Evolutionary conservation across 2,329 filamentous ascomycete species (phyloP).

Genomic region (Exserohilum turcica): DNA sequence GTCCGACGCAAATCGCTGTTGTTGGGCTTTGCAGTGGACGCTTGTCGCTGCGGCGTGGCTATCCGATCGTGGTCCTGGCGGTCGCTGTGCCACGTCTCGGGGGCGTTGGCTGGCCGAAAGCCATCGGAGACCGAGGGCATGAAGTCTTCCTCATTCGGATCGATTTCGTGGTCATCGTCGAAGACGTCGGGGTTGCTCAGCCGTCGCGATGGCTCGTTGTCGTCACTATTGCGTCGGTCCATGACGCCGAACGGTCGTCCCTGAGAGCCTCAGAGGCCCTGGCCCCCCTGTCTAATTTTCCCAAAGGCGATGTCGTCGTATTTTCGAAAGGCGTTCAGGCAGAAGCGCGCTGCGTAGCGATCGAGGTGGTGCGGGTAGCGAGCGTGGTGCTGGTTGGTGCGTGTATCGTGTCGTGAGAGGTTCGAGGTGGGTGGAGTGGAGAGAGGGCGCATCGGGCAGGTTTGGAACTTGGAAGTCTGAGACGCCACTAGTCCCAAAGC

Average conservation of each 20-base stretch:
- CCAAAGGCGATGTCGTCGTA: constrained; percentile 20
- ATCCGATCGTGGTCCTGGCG: constrained; percentile 33
- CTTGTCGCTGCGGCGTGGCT: constrained; percentile 30
- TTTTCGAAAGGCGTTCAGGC: constrained; percentile 15
- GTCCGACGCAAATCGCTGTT: constrained; percentile 35
- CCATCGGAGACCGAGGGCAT: constrained; percentile 53
- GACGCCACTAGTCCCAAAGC: constrained; percentile 13
- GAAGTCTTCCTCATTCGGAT: constrained; percentile 49
- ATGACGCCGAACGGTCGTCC: constrained; percentile 45
- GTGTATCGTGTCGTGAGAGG: constrained; percentile 31
- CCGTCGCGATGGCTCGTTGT: constrained; percentile 37
- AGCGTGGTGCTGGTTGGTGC: constrained; percentile 22
- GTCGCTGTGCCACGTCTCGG: constrained; percentile 24
- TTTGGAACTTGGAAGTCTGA: constrained; percentile 32
- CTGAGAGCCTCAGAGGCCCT: constrained; percentile 38
- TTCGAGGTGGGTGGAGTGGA: constrained; percentile 18
- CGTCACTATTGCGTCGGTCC: constrained; percentile 45
- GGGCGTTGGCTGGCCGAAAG: constrained; percentile 49
- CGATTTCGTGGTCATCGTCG: constrained; percentile 55
- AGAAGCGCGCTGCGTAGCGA: constrained; percentile 19
- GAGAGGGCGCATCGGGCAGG: constrained; percentile 19
- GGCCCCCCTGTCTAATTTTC: constrained; percentile 32
- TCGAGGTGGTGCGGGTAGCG: constrained; percentile 23
- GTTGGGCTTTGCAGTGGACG: constrained; percentile 29
- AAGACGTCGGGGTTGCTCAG: constrained; percentile 52